Conservation (phyloP, 2,329 filamentous ascomycete genomes). For the Kalmusia sp. region DNA sequence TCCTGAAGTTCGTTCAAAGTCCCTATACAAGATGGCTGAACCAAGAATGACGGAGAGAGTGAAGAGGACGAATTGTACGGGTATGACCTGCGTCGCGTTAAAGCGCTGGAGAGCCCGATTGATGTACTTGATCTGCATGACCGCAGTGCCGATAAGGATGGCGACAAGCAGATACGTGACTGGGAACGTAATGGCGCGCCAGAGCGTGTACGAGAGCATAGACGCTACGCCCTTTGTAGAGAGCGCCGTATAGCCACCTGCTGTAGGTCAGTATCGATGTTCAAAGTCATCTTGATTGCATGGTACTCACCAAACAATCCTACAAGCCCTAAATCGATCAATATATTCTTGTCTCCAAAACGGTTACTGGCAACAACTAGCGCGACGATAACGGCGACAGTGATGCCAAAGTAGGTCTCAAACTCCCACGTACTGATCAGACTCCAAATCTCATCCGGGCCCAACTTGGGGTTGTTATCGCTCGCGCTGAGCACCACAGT, state of each 20-base stretch:
- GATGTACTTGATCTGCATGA: slow-evolving; percentile 97
- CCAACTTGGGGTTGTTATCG: slow-evolving; percentile 86
- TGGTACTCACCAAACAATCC: slow-evolving; percentile 78
- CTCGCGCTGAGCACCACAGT: slow-evolving; percentile 92
- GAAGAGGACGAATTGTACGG: slow-evolving; percentile 96
- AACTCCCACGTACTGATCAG: slow-evolving; percentile 90
- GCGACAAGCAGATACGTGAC: slow-evolving; percentile 87
- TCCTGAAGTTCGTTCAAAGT: slow-evolving; percentile 83
- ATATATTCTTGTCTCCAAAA: slow-evolving; percentile 84
- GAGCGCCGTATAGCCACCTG: slow-evolving; percentile 90
- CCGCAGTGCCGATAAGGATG: slow-evolving; percentile 80
- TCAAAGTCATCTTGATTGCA: not conserved
- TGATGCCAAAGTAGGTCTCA: slow-evolving; percentile 85
- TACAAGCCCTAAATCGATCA: slow-evolving; percentile 92
- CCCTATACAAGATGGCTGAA: slow-evolving; percentile 89
- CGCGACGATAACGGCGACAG: slow-evolving; percentile 72
- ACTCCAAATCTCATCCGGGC: slow-evolving; percentile 87
- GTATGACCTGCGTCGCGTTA: slow-evolving; percentile 97
- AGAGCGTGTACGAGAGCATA: slow-evolving; percentile 88
- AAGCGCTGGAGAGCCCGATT: slow-evolving; percentile 91
- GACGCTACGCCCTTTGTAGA: slow-evolving; percentile 97
- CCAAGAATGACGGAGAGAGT: slow-evolving; percentile 95
- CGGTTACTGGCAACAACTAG: slow-evolving; percentile 83
- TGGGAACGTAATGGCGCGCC: slow-evolving; percentile 87
- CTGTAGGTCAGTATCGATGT: slow-evolving; percentile 23